Evolutionary conservation across 768 basidiomycete species (phyloP), one percentile per base, ranked within the genome.

Genomic region (Tulasnella calospora): DNA sequence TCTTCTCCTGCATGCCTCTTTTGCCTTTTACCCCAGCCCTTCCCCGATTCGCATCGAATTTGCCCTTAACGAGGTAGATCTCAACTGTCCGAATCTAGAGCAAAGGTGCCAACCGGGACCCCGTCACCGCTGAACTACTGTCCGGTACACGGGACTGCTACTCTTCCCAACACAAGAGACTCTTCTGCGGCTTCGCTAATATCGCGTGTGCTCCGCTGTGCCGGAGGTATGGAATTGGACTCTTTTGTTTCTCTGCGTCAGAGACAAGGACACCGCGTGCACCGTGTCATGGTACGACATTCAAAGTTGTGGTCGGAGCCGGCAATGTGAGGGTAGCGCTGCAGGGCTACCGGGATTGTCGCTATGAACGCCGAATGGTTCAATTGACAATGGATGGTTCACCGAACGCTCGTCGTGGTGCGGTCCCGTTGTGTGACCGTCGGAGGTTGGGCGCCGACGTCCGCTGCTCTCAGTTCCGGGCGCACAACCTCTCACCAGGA

Each of bases 1-100:
- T 67, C 61, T 67, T 67, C 61, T 67, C 61, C 61, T 67, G 61
- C 61, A 67, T 67, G 61, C 61, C 61, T 67, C 61, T 67, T 67
- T 67, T 67, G 61, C 61, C 61, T 67, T 67, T 67, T 67, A 67
- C 33, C 61, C 61, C 61, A 67, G 61, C 61, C 61, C 61, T 67
- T 67, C 61, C 61, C 61, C 61, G 61, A 67, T 67, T 67, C 61
- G 61, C 61, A 67, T 67, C 61, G 61, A 7, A 67, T 67, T 67
- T 67, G 61, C 61, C 61, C 61, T 67, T 67, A 30, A 35, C 61
- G 61, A 67, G 61, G 61, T 67, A 67, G 61, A 67, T 67, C 61
- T 67, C 30, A 67, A 35, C 30, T 67, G 33, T 9, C 61, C 61
- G 61, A 35, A 67, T 67, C 61, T 67, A 67, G 61, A 67, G 61